phyloP scores from a whole-genome alignment of 768 basidiomycete genomes.

The Suillus americanus region DNA sequence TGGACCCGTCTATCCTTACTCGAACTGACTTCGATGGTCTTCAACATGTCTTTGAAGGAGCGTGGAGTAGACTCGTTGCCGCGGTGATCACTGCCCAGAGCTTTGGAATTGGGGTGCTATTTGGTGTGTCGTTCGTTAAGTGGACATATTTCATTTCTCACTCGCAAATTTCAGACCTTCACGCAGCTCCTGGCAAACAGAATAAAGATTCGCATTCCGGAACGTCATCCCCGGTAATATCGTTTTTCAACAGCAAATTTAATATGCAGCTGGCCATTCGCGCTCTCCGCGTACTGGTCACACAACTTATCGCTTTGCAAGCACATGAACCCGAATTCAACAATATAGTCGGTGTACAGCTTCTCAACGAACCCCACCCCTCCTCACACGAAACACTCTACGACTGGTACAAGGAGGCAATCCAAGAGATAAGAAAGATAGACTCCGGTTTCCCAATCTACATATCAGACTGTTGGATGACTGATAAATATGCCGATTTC shows the following conservation, averaged over 20 bases:
- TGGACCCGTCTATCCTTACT: slow-evolving; percentile 54
- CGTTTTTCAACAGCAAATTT: slow-evolving; percentile 46
- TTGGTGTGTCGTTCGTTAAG: slow-evolving; percentile 44
- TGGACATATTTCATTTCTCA: slow-evolving; percentile 14
- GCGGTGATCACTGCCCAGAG: slow-evolving; percentile 59
- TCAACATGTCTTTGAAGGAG: slow-evolving; percentile 53
- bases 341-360: slow-evolving; percentile 56
- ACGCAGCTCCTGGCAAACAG: slow-evolving; percentile 75
- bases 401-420: slow-evolving; percentile 61
- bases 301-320: slow-evolving; percentile 45
- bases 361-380: slow-evolving; percentile 62
- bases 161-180: slow-evolving; percentile 52
- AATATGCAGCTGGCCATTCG: slow-evolving; percentile 49
- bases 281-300: slow-evolving; percentile 45
- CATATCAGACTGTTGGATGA: slow-evolving; percentile 75
- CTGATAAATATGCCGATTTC: slow-evolving; percentile 61
- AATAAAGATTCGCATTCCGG: slow-evolving; percentile 69
- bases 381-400: slow-evolving; percentile 49
- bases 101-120: slow-evolving; percentile 68
- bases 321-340: slow-evolving; percentile 40
- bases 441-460: slow-evolving; percentile 65
- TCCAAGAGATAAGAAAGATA: slow-evolving; percentile 49
- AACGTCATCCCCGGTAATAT: slow-evolving; percentile 46
- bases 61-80: slow-evolving; percentile 61
- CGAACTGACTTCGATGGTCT: slow-evolving; percentile 66